Conservation (phyloP, 148 eudicot species). For the Vaccinium myrtillus region DNA sequence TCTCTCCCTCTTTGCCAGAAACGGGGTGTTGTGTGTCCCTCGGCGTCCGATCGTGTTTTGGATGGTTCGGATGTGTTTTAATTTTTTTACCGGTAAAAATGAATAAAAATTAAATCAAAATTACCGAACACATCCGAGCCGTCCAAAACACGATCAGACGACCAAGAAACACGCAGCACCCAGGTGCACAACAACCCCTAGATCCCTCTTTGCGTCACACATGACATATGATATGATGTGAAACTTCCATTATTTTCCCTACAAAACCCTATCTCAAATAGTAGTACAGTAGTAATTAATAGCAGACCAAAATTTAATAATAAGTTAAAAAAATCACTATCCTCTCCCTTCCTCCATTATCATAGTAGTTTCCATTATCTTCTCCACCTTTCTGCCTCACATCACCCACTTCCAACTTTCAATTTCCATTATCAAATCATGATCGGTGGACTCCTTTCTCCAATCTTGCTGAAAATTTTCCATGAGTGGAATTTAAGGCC, state of each 20-base stretch:
- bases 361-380: conserved; percentile 8
- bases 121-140: no score
- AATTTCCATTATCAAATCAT: conserved; percentile 9
- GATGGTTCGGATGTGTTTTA: no score
- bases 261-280: not conserved
- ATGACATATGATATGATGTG: not conserved
- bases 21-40: no score
- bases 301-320: not conserved
- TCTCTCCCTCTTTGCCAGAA: not conserved
- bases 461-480: not conserved
- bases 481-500: not conserved
- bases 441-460: not conserved
- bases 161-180: no score
- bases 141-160: no score
- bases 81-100: no score
- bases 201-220: not conserved
- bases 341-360: not conserved
- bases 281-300: not conserved
- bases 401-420: not conserved
- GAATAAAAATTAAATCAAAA: no score
- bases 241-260: conserved; percentile 1
- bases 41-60: no score
- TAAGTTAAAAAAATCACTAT: not conserved
- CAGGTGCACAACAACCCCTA: no score
- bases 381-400: conserved; percentile 2